phyloP scores from a whole-genome alignment of 2,329 filamentous ascomycete genomes.

The Penicillium sp. region DNA sequence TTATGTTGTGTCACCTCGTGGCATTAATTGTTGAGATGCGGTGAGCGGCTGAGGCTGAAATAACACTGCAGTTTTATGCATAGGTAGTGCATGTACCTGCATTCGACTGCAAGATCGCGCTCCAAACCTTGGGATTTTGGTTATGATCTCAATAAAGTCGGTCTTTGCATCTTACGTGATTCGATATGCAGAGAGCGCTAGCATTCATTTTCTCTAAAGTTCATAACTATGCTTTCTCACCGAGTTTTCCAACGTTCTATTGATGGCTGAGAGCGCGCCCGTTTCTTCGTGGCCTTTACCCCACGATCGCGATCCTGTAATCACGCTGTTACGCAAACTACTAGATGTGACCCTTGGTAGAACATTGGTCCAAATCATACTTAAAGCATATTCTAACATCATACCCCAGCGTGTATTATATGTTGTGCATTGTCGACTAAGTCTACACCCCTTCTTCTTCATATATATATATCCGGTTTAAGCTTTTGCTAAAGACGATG shows the following conservation, averaged over 20 bases:
- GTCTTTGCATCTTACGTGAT: slow-evolving; percentile 11
- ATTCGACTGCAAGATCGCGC: slow-evolving; percentile 8
- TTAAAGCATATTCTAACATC: no score
- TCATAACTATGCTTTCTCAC: background rate
- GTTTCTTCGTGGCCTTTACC: background rate
- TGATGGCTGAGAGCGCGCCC: background rate
- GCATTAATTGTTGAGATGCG: slow-evolving; percentile 1
- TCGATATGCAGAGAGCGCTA: background rate
- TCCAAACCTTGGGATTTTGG: slow-evolving; percentile 1
- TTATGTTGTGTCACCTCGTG: slow-evolving; percentile 12
- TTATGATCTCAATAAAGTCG: slow-evolving; percentile 7
- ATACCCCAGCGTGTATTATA: background rate
- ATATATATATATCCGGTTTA: background rate
- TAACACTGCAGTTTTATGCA: slow-evolving; percentile 1
- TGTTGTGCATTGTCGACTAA: no score
- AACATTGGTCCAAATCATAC: background rate
- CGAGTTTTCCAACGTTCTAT: background rate
- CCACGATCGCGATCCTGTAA: background rate
- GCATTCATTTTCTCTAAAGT: background rate
- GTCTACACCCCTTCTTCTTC: background rate
- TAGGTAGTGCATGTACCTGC: slow-evolving; percentile 17
- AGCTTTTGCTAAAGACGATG: background rate
- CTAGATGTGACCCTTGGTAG: background rate
- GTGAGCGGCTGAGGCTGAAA: slow-evolving; percentile 14
- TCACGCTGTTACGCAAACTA: background rate